Percentiles rank a stretch among this genome's conserved stretches.
These are phyloP conservation scores for Clausena lansium DNA, from an alignment of 345 rosid species.

Conservation along the genomic window DNA sequence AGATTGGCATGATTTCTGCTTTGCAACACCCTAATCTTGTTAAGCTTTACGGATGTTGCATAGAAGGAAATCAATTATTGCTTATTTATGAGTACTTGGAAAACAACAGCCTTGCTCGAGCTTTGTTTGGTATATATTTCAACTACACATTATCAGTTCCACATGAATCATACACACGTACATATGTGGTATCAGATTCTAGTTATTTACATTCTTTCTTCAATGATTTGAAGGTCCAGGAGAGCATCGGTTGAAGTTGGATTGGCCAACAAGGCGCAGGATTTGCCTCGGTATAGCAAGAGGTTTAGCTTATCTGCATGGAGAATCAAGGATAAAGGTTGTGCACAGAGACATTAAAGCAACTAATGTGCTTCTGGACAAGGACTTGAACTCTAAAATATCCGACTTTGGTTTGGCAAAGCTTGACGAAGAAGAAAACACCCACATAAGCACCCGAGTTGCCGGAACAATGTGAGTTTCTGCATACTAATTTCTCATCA, in stretches of 20 bases:
- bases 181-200: background rate
- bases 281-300: slow-evolving; percentile 72
- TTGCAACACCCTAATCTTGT: slow-evolving; percentile 69
- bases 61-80: slow-evolving; percentile 56
- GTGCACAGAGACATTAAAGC: slow-evolving; percentile 79
- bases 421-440: slow-evolving; percentile 60
- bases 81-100: slow-evolving; percentile 71
- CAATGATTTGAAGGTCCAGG: slow-evolving; percentile 31
- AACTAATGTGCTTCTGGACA: slow-evolving; percentile 62
- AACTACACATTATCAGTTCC: background rate
- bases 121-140: slow-evolving; percentile 49
- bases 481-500: background rate
- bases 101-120: slow-evolving; percentile 60
- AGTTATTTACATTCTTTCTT: background rate
- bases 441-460: slow-evolving; percentile 64
- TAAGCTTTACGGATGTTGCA: slow-evolving; percentile 62
- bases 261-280: slow-evolving; percentile 59
- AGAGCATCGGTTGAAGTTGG: slow-evolving; percentile 42
- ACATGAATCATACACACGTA: background rate
- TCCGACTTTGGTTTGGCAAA: slow-evolving; percentile 80
- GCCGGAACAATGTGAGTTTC: slow-evolving; percentile 62
- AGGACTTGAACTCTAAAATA: slow-evolving; percentile 48
- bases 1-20: slow-evolving; percentile 56
- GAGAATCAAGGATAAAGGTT: slow-evolving; percentile 62
- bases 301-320: slow-evolving; percentile 66